Evolutionary conservation across 1,284 basidiomycete genomes (phyloP), one percentile per base, ranked within the genome.

Genomic region (Tilletia caries): DNA sequence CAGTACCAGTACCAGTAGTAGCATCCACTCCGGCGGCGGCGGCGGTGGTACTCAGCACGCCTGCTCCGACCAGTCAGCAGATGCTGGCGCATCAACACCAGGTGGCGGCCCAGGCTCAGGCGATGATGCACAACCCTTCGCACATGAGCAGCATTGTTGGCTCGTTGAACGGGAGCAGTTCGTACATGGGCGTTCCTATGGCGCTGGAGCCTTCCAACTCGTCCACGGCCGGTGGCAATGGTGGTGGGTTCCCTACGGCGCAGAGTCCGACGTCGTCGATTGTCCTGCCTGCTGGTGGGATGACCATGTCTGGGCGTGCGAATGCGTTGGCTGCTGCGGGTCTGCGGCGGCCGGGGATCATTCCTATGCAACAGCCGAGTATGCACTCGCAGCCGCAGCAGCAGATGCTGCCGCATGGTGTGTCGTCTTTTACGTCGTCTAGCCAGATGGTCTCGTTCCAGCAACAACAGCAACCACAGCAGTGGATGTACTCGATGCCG

Each of bases 51-150:
- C 10, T 15, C 37, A 41, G 1, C 2, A 41, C 37, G 15, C 37
- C 37, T 41, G 37, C 37, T 41, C 37, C 37, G 32, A 6, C 32
- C 29, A 34, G 18, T 34, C 58, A 62, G 32, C 58, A 62, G 32
- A 62, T 62, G 58, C 33, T 62, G 20, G 58, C 58, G 58, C 58
- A 62, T 23, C 58, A 62, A 13, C 58, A 62, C 6, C 58, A 62
- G 23, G 2, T 62, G 58, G 58, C 58, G 15, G 58, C 58, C 23
- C 58, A 62, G 32, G 32, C 58, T 10, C 32, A 29, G 32, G 58
- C 58, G 27, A 33, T 62, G 0, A 13, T 29, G 12, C 58, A 62
- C 33, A 27, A 62, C 34, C 58, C 58, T 0, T 12, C 27, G 29
- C 58, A 62, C 32, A 34, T 62, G 29, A 62, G 34, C 58, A 62